These are phyloP conservation scores for Hypoxylon sp. DNA, from an alignment of 2,329 filamentous ascomycete genomes.

Conservation along the genomic window DNA sequence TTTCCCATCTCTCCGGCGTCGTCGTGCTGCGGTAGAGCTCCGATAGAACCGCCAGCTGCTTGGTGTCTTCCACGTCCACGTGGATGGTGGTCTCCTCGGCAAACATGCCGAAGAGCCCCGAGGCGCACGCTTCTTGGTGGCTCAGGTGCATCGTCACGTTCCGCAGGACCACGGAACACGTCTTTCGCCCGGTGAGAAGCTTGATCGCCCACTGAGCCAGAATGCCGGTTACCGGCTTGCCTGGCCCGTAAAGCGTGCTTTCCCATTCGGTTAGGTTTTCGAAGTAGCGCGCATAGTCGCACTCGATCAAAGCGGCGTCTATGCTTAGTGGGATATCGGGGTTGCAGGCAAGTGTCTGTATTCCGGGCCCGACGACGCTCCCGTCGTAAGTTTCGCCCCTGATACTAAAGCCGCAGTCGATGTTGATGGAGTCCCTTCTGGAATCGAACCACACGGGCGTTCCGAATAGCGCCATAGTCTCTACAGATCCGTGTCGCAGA, in stretches of 20 bases:
- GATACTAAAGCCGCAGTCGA: not conserved
- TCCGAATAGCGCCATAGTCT: not conserved
- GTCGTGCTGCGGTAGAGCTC: not conserved
- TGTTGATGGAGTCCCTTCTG: not conserved
- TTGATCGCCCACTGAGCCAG: not conserved
- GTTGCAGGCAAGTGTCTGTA: not conserved
- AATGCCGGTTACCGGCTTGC: not conserved
- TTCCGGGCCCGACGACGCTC: not conserved
- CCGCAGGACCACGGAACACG: slow-evolving; percentile 1
- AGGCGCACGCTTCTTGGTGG: not conserved
- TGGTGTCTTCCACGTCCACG: not conserved
- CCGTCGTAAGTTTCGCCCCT: not conserved
- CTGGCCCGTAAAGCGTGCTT: not conserved
- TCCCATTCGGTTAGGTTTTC: too few relatives aligned
- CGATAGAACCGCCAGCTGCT: not conserved
- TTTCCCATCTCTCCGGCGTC: not conserved
- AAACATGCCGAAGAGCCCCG: not conserved
- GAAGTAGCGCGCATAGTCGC: too few relatives aligned
- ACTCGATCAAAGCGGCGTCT: not conserved
- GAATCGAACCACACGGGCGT: not conserved
- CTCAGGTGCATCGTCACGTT: not conserved
- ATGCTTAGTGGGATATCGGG: not conserved
- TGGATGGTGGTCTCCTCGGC: slow-evolving; percentile 1
- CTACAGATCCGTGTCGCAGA: not conserved
- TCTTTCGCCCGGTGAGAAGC: not conserved